Conservation (phyloP, 225 moss, liverwort and hornwort species). For the Pseudoscleropodium purum region DNA sequence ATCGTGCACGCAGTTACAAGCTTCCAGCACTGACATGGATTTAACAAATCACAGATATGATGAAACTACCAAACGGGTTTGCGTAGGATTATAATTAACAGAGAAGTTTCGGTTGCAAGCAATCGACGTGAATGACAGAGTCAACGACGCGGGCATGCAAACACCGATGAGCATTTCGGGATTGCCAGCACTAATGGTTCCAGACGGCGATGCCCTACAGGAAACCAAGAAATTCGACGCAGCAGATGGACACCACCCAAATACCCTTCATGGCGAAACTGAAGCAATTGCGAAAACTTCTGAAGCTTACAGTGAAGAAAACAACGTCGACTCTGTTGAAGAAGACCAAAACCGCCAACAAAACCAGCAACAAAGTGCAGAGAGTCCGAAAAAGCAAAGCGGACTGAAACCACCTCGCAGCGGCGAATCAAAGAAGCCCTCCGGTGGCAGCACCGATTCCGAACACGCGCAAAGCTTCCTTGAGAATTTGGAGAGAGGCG, state of each 20-base stretch:
- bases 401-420: conserved; percentile 2
- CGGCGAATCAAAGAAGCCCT: background rate
- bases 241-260: background rate
- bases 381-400: background rate
- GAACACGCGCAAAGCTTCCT: background rate
- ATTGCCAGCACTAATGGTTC: conserved; percentile 4
- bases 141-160: background rate
- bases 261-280: background rate
- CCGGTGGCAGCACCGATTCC: background rate
- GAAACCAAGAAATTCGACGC: background rate
- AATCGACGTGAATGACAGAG: background rate
- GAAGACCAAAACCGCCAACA: background rate
- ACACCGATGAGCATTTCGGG: background rate
- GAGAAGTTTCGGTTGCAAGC: background rate
- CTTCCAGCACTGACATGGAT: background rate
- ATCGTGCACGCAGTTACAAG: background rate
- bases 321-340: background rate
- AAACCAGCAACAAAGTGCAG: background rate
- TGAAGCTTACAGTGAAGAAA: background rate
- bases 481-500: conserved; percentile 16
- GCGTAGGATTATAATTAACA: background rate
- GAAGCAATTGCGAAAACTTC: background rate
- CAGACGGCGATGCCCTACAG: background rate
- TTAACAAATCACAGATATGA: background rate
- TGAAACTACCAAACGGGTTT: background rate